These are phyloP conservation scores for Hypsizygus ulmarius DNA, from an alignment of 1,284 basidiomycete genomes.

Conservation along the genomic window DNA sequence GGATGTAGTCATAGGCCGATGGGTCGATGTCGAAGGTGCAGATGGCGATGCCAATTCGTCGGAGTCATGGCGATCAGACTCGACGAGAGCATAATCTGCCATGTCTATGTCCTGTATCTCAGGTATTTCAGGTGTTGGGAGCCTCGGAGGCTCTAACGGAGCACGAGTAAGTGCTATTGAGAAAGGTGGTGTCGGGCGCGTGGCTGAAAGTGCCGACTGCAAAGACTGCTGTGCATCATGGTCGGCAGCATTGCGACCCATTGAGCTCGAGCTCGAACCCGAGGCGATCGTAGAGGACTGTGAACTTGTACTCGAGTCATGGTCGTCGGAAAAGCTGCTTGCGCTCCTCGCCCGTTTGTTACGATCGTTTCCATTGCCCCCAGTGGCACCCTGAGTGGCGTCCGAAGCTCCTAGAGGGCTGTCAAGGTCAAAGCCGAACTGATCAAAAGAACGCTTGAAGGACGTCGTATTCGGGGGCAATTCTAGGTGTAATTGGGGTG, in stretches of 20 bases:
- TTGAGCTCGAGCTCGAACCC: constrained; percentile 23
- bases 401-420: constrained; percentile 33
- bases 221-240: constrained; percentile 1
- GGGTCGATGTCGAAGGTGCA: constrained; percentile 9
- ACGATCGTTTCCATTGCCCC: constrained; percentile 38
- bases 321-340: constrained; percentile 35
- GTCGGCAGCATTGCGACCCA: constrained; percentile 3
- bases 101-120: constrained; percentile 48
- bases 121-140: constrained; percentile 42
- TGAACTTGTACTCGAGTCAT: constrained; percentile 26
- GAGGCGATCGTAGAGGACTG: constrained; percentile 30
- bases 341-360: constrained; percentile 46
- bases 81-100: constrained; percentile 37
- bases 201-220: constrained; percentile 19
- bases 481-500: constrained; percentile 46
- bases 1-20: constrained; percentile 5
- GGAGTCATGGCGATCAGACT: constrained; percentile 15
- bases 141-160: constrained; percentile 31
- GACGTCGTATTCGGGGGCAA: constrained; percentile 44
- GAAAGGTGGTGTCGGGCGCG: constrained; percentile 20
- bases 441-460: constrained; percentile 57
- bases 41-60: constrained; percentile 20
- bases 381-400: constrained; percentile 22
- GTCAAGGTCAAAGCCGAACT: constrained; percentile 51
- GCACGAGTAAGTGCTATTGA: constrained; percentile 15